Base-by-base conservation (phyloP, 345 rosid species). In the Murraya koenigii region DNA sequence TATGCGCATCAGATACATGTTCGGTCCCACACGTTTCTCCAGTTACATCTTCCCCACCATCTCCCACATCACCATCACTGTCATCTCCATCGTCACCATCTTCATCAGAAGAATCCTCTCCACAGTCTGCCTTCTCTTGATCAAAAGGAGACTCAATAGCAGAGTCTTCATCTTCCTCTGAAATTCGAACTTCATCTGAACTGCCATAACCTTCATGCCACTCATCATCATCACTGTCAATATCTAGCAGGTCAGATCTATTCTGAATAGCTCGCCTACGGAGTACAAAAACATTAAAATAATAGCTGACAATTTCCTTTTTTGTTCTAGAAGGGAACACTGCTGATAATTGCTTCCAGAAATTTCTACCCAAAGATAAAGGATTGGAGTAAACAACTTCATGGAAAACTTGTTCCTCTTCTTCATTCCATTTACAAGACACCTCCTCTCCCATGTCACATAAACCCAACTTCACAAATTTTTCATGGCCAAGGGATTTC, bases 151-250 rank as follows among this genome's bases (percentile, higher is more conserved):
- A 91, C 79, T 88, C 90, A 3, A 85, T 74, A n/a, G 80, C 90
- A 66, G 94, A 87, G 74, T 88, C 90, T 32, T 87, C 90, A 35
- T 83, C 87, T 39, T 86, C 92, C 49, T 86, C 87, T 6, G 69
- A 61, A 64, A 75, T 84, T 74, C 59, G 88, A 72, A 59, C 64
- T 49, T 63, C 56, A 49, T 36, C 70, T 32, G 82, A 25, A 38
- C 75, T 69, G 44, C 79, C 80, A 58, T 80, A 72, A 61, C 78
- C 74, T 41, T 70, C 85, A 71, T 86, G 93, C 93, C 94, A 91
- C 77, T 91, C 94, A 71, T 93, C 97, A 69, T 93, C 90, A 84
- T 93, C 98, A 36, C 98, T 93, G 75, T 93, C 98, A 28, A 86
- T 76, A 74, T 88, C 86, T 79, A 77, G 55, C 0, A 86, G 80